Evolutionary conservation across 495 filamentous ascomycete species (phyloP).

Genomic region (Cladorrhinum samala): DNA sequence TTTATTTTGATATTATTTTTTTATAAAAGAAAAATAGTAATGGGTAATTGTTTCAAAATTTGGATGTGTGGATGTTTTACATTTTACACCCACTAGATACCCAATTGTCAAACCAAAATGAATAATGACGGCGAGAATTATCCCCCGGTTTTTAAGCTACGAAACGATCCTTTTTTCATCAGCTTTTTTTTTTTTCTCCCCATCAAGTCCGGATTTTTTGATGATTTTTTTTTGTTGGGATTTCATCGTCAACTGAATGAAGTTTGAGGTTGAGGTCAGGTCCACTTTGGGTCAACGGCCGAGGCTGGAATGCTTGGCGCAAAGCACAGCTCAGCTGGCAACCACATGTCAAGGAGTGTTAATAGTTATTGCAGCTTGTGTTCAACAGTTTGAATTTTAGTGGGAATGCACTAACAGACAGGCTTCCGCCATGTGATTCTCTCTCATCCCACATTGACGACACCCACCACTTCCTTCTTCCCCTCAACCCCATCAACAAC

Average conservation of each 20-base stretch:
- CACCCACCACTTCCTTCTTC: neutral
- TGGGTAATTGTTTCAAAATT: no score
- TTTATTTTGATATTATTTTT: no score
- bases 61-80: no score
- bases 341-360: neutral
- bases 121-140: no score
- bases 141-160: no score
- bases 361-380: no score
- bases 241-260: constrained; percentile 2
- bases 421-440: neutral
- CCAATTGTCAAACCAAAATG: no score
- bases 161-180: no score
- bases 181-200: constrained; percentile 4
- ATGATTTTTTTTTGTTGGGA: constrained; percentile 9
- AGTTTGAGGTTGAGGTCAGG: neutral
- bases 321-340: neutral
- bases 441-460: neutral
- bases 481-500: neutral
- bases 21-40: no score
- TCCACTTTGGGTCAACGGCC: neutral
- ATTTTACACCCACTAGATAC: no score
- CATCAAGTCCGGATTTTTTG: neutral
- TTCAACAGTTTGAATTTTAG: no score
- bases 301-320: neutral
- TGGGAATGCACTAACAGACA: neutral